Evolutionary conservation across 1,139 yeast genomes (phyloP), one percentile per base, ranked within the genome.

Genomic region (Wickerhamomyces sp.): DNA sequence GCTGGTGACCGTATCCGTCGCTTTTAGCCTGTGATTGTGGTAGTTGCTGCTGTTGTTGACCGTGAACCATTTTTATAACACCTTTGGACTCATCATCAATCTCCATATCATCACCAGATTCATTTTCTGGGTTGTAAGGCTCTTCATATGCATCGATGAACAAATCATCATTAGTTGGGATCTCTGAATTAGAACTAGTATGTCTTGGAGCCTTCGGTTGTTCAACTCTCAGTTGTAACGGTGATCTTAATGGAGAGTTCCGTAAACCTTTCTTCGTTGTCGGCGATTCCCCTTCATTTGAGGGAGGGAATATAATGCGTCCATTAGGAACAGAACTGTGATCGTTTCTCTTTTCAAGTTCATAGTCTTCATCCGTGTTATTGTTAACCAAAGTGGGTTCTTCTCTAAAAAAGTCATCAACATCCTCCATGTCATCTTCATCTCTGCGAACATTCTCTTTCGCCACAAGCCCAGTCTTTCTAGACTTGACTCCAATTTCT

Each of bases 401-500:
- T 17, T 73, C 78, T 26, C 70, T 69, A 47, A 85, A 86, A 61
- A 82, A 87, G 37, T 79, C 94, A 46, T 82, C 84, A 27, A 86
- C 59, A 49, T 80, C 84, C 52, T 87, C 95, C 80, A 86, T 75
- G 24, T 87, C 82, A 53, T 76, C 72, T 39, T 72, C 73, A 56
- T 84, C 93, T 46, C 75, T 71, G 23, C 64, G 59, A 29, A 82
- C 51, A 56, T 76, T 66, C 37, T 64, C 55, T 35, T 63, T 66
- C 4, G 78, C 76, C 39, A 62, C 63, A 16, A 78, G 55, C 9
- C 86, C 86, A 2, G 84, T 74, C 55, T 75, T 77, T 16, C 85
- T 65, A 32, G 83, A 70, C 55, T 62, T 66, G 25, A 66, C 54
- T 13, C 85, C 85, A 26, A 77, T 58, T 36, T 66, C 63, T 52